Conservation (phyloP, 306 rosid genomes). For the Cucurbita argyrosperma region DNA sequence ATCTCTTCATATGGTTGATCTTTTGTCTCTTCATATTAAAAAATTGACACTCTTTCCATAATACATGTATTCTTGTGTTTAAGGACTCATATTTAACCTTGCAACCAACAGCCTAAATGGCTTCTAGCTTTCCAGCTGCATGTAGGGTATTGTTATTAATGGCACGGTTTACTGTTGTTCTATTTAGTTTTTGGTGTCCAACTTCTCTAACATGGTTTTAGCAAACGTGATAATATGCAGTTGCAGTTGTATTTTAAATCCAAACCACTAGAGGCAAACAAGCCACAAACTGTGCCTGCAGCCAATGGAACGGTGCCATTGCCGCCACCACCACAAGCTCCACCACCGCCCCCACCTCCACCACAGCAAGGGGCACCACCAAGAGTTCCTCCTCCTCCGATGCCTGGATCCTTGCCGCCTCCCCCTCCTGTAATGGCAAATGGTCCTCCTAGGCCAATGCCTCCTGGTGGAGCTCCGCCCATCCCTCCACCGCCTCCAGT, state of each 20-base stretch:
- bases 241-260: constrained; percentile 80
- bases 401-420: constrained; percentile 59
- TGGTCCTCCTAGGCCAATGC: constrained; percentile 79
- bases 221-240: constrained; percentile 30
- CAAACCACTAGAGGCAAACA: constrained; percentile 75
- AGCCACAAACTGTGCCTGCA: constrained; percentile 54
- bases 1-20: neutral
- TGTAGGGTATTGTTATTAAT: neutral
- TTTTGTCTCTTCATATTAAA: neutral
- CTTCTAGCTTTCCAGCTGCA: neutral
- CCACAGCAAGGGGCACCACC: constrained; percentile 61
- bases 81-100: neutral
- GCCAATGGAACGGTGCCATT: constrained; percentile 56
- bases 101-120: neutral
- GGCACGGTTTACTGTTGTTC: neutral
- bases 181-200: neutral
- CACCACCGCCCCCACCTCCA: constrained; percentile 64
- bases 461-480: constrained; percentile 64
- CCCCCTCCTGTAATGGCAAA: constrained; percentile 74
- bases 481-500: constrained; percentile 69
- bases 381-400: constrained; percentile 63
- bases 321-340: constrained; percentile 66
- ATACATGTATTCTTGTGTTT: neutral
- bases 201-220: constrained; percentile 4
- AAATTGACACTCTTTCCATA: neutral